Percentiles rank a stretch among this genome's conserved stretches.
Evolutionary conservation across 192 early-diverging fungal species (phyloP).

Genomic region (Coemansia guatemalensis): DNA sequence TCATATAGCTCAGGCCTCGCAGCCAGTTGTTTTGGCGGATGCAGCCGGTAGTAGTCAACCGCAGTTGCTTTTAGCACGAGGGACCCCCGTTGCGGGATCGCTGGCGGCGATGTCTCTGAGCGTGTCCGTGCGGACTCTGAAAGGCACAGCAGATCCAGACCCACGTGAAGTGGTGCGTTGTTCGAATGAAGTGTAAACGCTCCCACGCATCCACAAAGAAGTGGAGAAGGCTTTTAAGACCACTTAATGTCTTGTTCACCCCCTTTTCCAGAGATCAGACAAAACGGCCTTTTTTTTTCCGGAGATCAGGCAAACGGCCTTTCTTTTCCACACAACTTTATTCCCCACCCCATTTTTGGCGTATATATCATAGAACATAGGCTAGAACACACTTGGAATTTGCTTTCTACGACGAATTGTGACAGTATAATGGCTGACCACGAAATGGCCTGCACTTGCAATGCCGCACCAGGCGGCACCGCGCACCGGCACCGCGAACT

Average conservation of each 20-base stretch:
- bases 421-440: slow-evolving; percentile 33
- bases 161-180: slow-evolving; percentile 8
- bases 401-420: background rate
- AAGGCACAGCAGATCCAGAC: background rate
- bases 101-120: slow-evolving; percentile 1
- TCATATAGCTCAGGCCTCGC: slow-evolving; percentile 17
- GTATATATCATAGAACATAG: background rate
- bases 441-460: slow-evolving; percentile 52
- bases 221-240: background rate
- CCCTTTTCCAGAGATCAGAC: background rate
- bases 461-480: slow-evolving; percentile 39
- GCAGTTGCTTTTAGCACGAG: slow-evolving; percentile 25
- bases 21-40: slow-evolving; percentile 29
- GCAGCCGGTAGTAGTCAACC: background rate
- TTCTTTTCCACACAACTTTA: background rate
- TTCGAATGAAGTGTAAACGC: background rate
- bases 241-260: background rate
- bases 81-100: slow-evolving; percentile 7
- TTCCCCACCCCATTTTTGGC: background rate
- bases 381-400: background rate
- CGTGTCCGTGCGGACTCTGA: slow-evolving; percentile 17
- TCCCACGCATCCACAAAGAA: background rate
- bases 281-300: background rate
- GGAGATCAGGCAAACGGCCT: background rate
- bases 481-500: slow-evolving; percentile 50